A percentile compares a stretch with the other conserved stretches of the same genome.
Evolutionary conservation across 1,284 basidiomycete genomes (phyloP).

Genomic region (Trametes polyzona): DNA sequence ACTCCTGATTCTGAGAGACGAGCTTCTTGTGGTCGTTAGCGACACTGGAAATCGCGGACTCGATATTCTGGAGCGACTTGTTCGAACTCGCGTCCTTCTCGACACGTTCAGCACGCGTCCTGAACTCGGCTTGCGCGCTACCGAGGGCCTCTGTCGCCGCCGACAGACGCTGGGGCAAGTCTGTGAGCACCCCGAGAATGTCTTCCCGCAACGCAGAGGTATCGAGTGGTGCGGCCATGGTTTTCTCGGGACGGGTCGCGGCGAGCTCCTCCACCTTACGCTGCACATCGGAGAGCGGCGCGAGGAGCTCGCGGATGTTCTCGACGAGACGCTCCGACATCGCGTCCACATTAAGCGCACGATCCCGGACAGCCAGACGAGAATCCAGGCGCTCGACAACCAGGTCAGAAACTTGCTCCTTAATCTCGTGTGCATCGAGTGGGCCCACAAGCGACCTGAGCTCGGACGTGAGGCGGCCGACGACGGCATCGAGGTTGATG

Average conservation of each 20-base stretch:
- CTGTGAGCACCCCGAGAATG: slow-evolving; percentile 42
- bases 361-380: slow-evolving; percentile 74
- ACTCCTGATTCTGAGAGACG: slow-evolving; percentile 50
- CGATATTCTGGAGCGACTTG: slow-evolving; percentile 45
- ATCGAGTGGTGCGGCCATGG: slow-evolving; percentile 20
- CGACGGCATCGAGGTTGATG: slow-evolving; percentile 60
- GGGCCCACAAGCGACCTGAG: slow-evolving; percentile 71
- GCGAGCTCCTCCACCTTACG: slow-evolving; percentile 44
- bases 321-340: slow-evolving; percentile 61
- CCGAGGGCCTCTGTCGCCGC: slow-evolving; percentile 46
- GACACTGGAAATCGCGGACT: slow-evolving; percentile 48
- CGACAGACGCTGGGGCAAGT: slow-evolving; percentile 47
- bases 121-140: slow-evolving; percentile 39
- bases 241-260: slow-evolving; percentile 33
- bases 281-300: slow-evolving; percentile 52
- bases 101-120: slow-evolving; percentile 33
- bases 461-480: slow-evolving; percentile 63
- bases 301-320: slow-evolving; percentile 50
- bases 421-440: slow-evolving; percentile 80
- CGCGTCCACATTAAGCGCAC: slow-evolving; percentile 63
- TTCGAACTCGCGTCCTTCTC: slow-evolving; percentile 23
- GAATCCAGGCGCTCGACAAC: slow-evolving; percentile 83
- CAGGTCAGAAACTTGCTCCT: slow-evolving; percentile 83
- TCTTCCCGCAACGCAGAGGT: slow-evolving; percentile 30
- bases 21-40: slow-evolving; percentile 47